phyloP scores from a whole-genome alignment of 495 filamentous ascomycete genomes.

The Podospora australis region DNA sequence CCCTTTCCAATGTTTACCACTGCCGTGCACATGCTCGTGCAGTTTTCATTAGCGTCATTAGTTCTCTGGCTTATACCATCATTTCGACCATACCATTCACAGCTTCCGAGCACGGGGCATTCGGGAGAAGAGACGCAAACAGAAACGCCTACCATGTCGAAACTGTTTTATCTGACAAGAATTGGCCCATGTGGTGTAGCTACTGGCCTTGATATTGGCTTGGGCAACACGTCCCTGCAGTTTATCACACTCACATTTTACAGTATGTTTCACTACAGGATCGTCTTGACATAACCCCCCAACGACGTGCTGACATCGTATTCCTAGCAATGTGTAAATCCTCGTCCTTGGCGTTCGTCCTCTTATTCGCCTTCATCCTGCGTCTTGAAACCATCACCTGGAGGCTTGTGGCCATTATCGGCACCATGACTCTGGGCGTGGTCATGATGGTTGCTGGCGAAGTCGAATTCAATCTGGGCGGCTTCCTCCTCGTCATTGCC shows the following conservation, averaged over 20 bases:
- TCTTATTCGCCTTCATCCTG: constrained; percentile 93
- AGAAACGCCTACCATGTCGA: constrained; percentile 77
- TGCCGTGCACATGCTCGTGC: constrained; percentile 90
- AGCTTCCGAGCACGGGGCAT: constrained; percentile 41
- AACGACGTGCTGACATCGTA: too few relatives aligned
- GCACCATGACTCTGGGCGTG: constrained; percentile 88
- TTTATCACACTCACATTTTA: constrained; percentile 97
- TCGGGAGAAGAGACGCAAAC: constrained; percentile 49
- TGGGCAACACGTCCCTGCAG: constrained; percentile 92
- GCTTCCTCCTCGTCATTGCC: constrained; percentile 86
- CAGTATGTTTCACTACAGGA: constrained; percentile 53
- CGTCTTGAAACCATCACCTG: constrained; percentile 82
- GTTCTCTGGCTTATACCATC: constrained; percentile 80
- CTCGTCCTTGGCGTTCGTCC: constrained; percentile 87
- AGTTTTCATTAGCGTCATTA: constrained; percentile 75
- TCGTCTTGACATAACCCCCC: constrained; percentile 9
- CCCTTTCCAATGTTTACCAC: constrained; percentile 95
- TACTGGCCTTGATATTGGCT: constrained; percentile 91
- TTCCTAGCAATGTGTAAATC: constrained; percentile 99
- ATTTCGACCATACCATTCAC: constrained; percentile 60
- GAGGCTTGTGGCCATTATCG: constrained; percentile 78
- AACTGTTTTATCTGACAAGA: constrained; percentile 83
- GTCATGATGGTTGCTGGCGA: constrained; percentile 99
- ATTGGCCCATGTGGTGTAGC: constrained; percentile 90
- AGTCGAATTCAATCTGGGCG: constrained; percentile 79